Evolutionary conservation across 139 green algal genomes (phyloP), one percentile per base, ranked within the genome.

Genomic region (Picochlorum costavermella): DNA sequence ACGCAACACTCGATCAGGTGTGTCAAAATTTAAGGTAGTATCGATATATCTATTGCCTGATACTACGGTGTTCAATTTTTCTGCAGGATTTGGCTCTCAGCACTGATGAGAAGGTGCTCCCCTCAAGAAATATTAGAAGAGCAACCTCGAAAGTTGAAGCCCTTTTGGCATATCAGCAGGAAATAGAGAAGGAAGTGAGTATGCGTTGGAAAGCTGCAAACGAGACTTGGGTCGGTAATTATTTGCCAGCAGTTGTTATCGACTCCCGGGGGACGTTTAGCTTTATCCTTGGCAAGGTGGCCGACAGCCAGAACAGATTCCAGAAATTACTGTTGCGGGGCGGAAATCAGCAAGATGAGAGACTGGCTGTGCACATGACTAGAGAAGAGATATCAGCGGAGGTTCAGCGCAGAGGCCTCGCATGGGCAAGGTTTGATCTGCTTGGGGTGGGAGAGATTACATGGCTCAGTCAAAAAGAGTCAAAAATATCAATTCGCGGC

Each of bases 251-350:
- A 0, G 84, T 89, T 26, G 60, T 81, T 51, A 79, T 91, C 11
- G 84, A 91, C 64, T 71, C 76, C 25, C 86, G 73, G 72, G 73
- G 74, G 59, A 64, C 44, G 36, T 88, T 88, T 69, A 50, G 65
- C 14, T 88, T 85, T 68, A 60, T 86, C 50, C 60, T 81, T 67
- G 48, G 75, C 51, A 58, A 66, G 4, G 56, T 85, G n/a, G 53
- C 60, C 10, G 80, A 84, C 56, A 49, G 48, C 33, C n/a, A 48
- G 26, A 66, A 44, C 12, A 72, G 69, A n/a, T 67, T 64, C 36
- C 74, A 86, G 69, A 73, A 75, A 56, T 80, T 90, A 55, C 43
- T 90, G 20, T 58, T 92, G 33, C 75, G 84, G 0, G 85, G 85
- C 4, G 62, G 63, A n/a, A 88, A 87, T 63, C 72, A 80, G 30